phyloP scores from a whole-genome alignment of 1,139 yeast genomes.

The Kodamaea arcana region DNA sequence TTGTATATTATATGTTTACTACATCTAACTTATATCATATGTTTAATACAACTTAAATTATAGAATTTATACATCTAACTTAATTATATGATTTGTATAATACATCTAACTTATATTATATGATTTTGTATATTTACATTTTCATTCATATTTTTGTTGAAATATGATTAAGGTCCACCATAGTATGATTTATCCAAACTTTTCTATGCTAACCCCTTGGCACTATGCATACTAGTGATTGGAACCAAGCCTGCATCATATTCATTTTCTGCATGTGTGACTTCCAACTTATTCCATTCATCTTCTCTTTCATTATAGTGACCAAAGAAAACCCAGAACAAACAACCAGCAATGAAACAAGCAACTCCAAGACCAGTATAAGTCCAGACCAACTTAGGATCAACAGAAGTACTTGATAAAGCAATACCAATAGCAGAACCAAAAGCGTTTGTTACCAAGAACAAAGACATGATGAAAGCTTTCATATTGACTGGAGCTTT shows the following conservation, averaged over 20 bases:
- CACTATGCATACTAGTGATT: constrained; percentile 12
- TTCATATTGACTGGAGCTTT: constrained; percentile 66
- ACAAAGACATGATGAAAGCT: constrained; percentile 61
- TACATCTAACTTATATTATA: too few species aligned
- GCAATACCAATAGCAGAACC: constrained; percentile 77
- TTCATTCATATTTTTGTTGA: too few species aligned
- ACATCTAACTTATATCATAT: too few species aligned
- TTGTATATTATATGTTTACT: too few species aligned
- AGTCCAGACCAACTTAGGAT: constrained; percentile 68
- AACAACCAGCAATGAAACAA: constrained; percentile 54
- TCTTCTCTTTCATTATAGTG: constrained; percentile 58
- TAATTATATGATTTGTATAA: too few species aligned
- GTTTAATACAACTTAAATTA: too few species aligned
- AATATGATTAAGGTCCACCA: too few species aligned
- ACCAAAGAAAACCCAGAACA: constrained; percentile 61
- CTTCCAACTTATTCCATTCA: constrained; percentile 54
- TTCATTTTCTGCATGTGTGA: constrained; percentile 15
- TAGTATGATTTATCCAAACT: too few species aligned
- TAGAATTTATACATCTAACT: too few species aligned
- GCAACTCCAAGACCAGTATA: constrained; percentile 61
- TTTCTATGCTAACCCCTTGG: constrained; percentile 7
- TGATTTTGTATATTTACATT: too few species aligned
- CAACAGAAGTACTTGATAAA: constrained; percentile 57
- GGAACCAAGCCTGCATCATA: constrained; percentile 11
- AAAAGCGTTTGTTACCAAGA: constrained; percentile 57